phyloP scores from a whole-genome alignment of 2,329 filamentous ascomycete species.

The Magnaporthales sp. region DNA sequence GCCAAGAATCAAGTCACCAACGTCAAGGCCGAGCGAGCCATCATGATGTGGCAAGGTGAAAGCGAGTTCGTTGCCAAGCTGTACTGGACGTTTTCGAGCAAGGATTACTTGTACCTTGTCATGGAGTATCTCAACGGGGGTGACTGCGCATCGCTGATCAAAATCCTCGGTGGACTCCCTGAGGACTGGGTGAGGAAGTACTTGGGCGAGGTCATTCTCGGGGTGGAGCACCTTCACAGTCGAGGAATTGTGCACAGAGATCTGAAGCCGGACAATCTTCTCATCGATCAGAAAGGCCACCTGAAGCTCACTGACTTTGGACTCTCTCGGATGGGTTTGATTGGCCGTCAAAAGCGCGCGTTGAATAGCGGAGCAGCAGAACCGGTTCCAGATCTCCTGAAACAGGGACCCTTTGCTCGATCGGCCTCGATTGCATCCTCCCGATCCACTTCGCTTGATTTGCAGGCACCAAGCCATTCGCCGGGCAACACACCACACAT shows the following conservation, averaged over 20 bases:
- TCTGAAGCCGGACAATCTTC: constrained; percentile 90
- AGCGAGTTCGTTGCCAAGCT: constrained; percentile 98
- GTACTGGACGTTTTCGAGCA: constrained; percentile 99
- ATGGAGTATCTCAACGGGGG: constrained; percentile 99
- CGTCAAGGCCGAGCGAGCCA: constrained; percentile 94
- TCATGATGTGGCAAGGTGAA: constrained; percentile 99
- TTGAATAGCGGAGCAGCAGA: constrained; percentile 70
- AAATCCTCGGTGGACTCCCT: constrained; percentile 80
- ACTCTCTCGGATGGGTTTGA: constrained; percentile 90
- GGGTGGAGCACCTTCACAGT: constrained; percentile 90
- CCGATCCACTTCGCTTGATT: constrained; percentile 85
- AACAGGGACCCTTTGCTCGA: constrained; percentile 82
- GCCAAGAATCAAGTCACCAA: constrained; percentile 99
- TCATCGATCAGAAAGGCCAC: constrained; percentile 95
- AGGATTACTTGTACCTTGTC: constrained; percentile 95
- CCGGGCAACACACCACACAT: constrained; percentile 80
- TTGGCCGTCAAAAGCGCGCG: constrained; percentile 91
- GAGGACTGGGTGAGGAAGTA: constrained; percentile 99
- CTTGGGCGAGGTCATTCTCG: constrained; percentile 90
- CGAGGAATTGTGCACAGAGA: constrained; percentile 95
- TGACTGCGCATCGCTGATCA: constrained; percentile 93
- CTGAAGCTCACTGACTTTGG: constrained; percentile 97
- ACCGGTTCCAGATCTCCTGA: constrained; percentile 83
- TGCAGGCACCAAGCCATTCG: constrained; percentile 61
- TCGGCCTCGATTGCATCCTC: constrained; percentile 83